Conservation (phyloP, 371 early-diverging fungal genomes). For the Circinella umbellata region DNA sequence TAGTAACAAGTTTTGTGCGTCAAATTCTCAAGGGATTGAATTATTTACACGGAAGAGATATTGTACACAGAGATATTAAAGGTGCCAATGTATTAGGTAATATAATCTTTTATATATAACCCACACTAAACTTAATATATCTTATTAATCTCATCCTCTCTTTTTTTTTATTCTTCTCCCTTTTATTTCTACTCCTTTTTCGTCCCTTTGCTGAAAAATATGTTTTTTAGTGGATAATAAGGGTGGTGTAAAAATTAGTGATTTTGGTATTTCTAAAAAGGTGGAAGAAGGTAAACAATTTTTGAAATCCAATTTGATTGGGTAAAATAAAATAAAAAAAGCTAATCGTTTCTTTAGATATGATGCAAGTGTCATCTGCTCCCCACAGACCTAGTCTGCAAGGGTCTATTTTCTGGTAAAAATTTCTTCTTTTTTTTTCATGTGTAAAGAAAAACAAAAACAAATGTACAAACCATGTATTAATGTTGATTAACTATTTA, state of each 20-base stretch:
- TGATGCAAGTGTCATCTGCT: conserved; percentile 34
- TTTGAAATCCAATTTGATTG: too few species aligned
- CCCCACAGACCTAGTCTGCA: conserved; percentile 79
- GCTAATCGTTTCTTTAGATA: conserved; percentile 19
- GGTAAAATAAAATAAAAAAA: too few species aligned
- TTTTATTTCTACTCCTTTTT: background rate
- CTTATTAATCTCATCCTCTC: too few species aligned
- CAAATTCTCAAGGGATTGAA: conserved; percentile 94
- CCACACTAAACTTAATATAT: too few species aligned
- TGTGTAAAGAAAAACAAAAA: background rate
- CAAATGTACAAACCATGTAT: background rate
- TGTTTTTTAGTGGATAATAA: conserved; percentile 76
- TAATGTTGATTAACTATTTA: background rate
- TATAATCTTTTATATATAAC: background rate
- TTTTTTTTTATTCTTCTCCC: too few species aligned
- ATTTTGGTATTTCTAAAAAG: conserved; percentile 99
- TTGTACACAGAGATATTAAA: conserved; percentile 98
- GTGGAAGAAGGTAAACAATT: conserved; percentile 69
- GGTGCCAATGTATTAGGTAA: conserved; percentile 89
- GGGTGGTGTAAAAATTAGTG: conserved; percentile 95
- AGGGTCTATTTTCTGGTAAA: conserved; percentile 81
- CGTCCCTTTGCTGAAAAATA: background rate
- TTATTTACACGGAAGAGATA: conserved; percentile 94
- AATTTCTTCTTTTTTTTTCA: background rate
- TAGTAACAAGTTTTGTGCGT: conserved; percentile 84